phyloP scores from a whole-genome alignment of 1,284 basidiomycete species.

The Boletus semigastroideus region DNA sequence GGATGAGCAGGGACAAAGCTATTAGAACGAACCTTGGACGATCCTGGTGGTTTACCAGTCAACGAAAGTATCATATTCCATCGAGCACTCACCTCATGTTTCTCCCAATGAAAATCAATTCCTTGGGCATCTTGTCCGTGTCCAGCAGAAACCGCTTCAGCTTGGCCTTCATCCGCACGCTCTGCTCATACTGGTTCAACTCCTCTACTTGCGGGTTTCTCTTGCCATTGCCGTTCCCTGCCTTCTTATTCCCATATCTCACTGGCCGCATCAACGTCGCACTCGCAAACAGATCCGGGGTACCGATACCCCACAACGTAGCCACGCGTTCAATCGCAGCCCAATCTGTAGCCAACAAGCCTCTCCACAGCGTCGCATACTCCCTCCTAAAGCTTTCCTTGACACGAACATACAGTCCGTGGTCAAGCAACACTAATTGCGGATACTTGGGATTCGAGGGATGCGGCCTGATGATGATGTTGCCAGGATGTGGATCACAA shows the following conservation, averaged over 20 bases:
- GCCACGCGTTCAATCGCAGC: constrained; percentile 62
- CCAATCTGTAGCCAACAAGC: constrained; percentile 72
- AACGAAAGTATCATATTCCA: background rate
- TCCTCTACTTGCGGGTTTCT: constrained; percentile 27
- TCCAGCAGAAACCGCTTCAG: constrained; percentile 61
- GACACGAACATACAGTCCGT: constrained; percentile 80
- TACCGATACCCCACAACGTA: constrained; percentile 75
- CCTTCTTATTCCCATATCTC: constrained; percentile 32
- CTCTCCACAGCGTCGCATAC: constrained; percentile 80
- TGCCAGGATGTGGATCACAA: constrained; percentile 80
- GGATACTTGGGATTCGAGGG: constrained; percentile 55
- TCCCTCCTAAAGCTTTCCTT: constrained; percentile 64
- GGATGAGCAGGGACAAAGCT: background rate
- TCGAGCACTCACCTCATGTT: constrained; percentile 59
- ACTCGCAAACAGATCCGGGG: constrained; percentile 76
- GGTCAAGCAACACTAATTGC: constrained; percentile 86
- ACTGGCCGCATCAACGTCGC: constrained; percentile 68
- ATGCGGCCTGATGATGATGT: constrained; percentile 78
- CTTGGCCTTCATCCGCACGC: constrained; percentile 63
- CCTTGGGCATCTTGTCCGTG: constrained; percentile 71
- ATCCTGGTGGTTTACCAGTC: constrained; percentile 39
- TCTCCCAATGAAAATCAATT: constrained; percentile 78
- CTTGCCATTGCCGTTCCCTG: constrained; percentile 20
- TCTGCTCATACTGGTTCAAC: constrained; percentile 58
- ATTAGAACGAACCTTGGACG: constrained; percentile 52